Conservation (phyloP, 176 grass and related monocot species). For the Oryza glumipatula region DNA sequence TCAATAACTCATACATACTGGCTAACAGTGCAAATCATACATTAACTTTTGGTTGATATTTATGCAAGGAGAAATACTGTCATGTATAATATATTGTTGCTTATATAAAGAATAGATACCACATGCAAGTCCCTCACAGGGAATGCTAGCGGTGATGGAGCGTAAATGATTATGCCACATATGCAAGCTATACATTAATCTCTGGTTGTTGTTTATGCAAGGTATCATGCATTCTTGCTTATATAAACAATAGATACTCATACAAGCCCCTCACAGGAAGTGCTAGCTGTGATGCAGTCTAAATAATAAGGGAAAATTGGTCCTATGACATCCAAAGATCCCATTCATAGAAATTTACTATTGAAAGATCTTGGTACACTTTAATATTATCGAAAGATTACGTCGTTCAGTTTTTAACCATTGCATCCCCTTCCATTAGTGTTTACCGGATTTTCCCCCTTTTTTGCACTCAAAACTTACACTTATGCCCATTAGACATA, state of each 20-base stretch:
- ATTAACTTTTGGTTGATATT: slow-evolving; percentile 1
- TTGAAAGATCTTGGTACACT: too few relatives aligned
- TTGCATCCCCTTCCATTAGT: too few relatives aligned
- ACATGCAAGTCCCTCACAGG: too few relatives aligned
- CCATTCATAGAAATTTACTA: too few relatives aligned
- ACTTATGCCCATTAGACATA: too few relatives aligned
- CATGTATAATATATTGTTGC: slow-evolving; percentile 12
- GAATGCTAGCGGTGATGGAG: too few relatives aligned
- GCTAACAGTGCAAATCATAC: background rate
- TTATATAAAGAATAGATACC: background rate
- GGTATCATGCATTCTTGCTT: slow-evolving; percentile 6
- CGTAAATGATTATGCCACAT: too few relatives aligned
- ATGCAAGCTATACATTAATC: background rate
- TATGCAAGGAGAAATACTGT: slow-evolving; percentile 10
- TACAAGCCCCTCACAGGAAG: background rate
- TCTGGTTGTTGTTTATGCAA: slow-evolving; percentile 6
- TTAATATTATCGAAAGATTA: too few relatives aligned
- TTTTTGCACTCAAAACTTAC: too few relatives aligned
- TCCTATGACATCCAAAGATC: too few relatives aligned
- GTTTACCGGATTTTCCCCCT: too few relatives aligned
- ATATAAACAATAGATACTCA: background rate
- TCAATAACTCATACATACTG: background rate
- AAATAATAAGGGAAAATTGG: background rate
- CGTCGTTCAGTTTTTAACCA: too few relatives aligned
- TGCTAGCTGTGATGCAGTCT: background rate